A percentile compares a stretch with the other conserved stretches of the same genome.
Conservation (phyloP, 352 stramenopile species). For the Pythium monospermum region DNA sequence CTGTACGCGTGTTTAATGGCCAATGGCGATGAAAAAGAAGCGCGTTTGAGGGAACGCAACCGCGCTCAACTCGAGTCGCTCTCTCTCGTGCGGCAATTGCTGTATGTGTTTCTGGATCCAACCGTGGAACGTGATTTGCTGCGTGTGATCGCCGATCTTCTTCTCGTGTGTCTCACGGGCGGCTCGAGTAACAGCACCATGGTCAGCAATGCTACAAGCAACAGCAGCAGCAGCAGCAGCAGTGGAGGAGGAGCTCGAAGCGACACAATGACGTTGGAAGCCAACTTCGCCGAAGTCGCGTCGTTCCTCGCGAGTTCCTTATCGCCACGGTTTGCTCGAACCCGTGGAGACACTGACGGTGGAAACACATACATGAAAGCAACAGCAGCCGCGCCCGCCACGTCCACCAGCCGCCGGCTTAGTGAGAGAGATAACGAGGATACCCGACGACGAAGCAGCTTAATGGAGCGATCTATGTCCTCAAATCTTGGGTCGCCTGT, state of each 20-base stretch:
- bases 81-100: conserved; percentile 53
- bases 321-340: conserved; percentile 45
- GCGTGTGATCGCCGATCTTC: conserved; percentile 55
- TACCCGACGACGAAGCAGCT: too few species aligned
- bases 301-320: conserved; percentile 52
- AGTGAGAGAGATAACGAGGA: too few species aligned
- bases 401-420: too few species aligned
- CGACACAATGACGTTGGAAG: conserved; percentile 32
- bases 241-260: too few species aligned
- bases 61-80: conserved; percentile 55
- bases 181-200: conserved; percentile 23
- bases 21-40: conserved; percentile 30
- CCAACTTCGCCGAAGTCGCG: conserved; percentile 63
- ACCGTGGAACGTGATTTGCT: conserved; percentile 42
- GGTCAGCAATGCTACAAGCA: too few species aligned
- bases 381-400: background rate
- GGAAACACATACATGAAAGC: too few species aligned
- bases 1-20: conserved; percentile 58
- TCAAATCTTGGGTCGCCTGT: conserved; percentile 4
- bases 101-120: conserved; percentile 68
- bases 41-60: conserved; percentile 40
- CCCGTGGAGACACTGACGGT: background rate
- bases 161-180: conserved; percentile 63
- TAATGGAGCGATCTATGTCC: too few species aligned
- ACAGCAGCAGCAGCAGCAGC: too few species aligned